Base-by-base conservation (phyloP, 139 green algal genomes). In the Micromonas commoda region DNA sequence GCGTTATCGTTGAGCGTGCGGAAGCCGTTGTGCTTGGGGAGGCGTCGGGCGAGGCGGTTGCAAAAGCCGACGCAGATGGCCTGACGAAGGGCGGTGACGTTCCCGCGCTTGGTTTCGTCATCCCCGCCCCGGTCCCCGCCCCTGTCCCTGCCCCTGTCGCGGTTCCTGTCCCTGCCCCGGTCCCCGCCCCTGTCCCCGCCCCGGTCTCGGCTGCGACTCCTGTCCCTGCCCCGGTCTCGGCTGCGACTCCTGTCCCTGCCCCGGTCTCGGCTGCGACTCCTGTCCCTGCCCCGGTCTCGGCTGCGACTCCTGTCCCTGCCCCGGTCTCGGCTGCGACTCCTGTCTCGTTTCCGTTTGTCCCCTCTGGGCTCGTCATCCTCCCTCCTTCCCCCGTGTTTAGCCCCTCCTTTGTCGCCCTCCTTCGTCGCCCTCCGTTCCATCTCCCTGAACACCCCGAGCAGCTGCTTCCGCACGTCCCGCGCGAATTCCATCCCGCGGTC, bases 1-100 rank as follows among this genome's bases (percentile, higher is more conserved):
- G 82, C 74, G 28, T 63, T 71, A 3, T 69, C 81, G 61, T 80
- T 84, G 23, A 96, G 76, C 0, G 93, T 97, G 24, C 87, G 83
- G 83, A 96, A 98, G 35, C 93, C 93, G 76, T 98, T 98, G 51
- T 80, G 69, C 5, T 66, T 16, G 35, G 66, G 76, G 83, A 97
- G 88, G 45, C 93, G 86, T 9, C 89, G 85, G 0, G 93, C 93
- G 21, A 98, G 81, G 33, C 81, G 82, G 57, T 45, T 84, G 1
- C 89, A 91, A 85, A 93, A 97, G 2, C 93, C 93, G 21, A 91
- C 73, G 13, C 87, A 89, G 23, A 96, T 67, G 2, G 90, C 89
- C 1, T 86, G 76, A 34, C 88, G 64, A 72, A 96, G 23, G 31
- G 39, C 37, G 26, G n/a, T 52, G 28, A 71, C 33, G 28, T 37